A percentile compares a stretch with the other conserved stretches of the same genome.
Conservation (phyloP, 352 stramenopile genomes). For the Phytophthora quininea region DNA sequence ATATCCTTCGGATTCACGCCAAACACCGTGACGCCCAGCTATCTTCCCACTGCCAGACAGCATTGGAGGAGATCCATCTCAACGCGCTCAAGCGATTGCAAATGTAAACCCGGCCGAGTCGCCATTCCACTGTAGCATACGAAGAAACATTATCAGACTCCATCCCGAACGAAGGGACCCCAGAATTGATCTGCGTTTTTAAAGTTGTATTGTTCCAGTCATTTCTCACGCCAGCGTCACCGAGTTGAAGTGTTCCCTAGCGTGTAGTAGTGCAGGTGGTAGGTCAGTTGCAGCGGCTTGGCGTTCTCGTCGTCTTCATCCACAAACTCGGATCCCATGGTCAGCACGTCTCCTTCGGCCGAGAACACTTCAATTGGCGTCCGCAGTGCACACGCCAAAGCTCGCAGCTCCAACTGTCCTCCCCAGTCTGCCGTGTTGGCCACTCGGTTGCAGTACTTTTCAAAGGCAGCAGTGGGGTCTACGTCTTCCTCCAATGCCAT, state of each 20-base stretch:
- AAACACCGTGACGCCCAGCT: constrained; percentile 73
- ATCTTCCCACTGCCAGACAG: constrained; percentile 56
- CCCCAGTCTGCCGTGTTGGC: constrained; percentile 95
- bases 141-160: constrained; percentile 18
- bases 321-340: constrained; percentile 89
- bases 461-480: constrained; percentile 56
- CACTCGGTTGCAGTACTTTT: constrained; percentile 93
- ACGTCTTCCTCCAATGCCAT: constrained; percentile 69
- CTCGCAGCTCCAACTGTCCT: constrained; percentile 96
- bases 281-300: constrained; percentile 91
- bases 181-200: constrained; percentile 1
- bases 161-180: neutral
- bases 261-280: constrained; percentile 98
- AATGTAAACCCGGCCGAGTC: constrained; percentile 4
- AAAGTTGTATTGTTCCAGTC: neutral
- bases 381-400: constrained; percentile 86
- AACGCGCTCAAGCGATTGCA: constrained; percentile 20
- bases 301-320: constrained; percentile 33
- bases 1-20: constrained; percentile 53
- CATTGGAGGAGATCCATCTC: constrained; percentile 46
- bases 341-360: constrained; percentile 83
- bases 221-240: constrained; percentile 47
- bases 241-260: constrained; percentile 99
- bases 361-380: constrained; percentile 94
- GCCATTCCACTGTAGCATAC: constrained; percentile 25